Percentiles rank a stretch among this genome's conserved stretches.
phyloP scores from a whole-genome alignment of 2,329 filamentous ascomycete species.

The Botryotinia convoluta region DNA sequence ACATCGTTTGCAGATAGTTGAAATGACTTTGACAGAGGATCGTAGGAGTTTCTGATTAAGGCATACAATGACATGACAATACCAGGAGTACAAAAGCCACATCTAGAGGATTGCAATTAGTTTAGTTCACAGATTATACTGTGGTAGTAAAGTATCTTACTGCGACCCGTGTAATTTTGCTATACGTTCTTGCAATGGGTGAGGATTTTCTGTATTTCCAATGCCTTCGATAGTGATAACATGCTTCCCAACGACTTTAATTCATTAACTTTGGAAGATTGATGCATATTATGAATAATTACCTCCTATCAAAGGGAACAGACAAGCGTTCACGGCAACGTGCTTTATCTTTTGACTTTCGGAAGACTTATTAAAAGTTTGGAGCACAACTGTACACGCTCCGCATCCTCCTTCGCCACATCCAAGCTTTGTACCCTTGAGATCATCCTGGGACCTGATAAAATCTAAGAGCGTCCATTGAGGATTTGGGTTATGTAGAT shows the following conservation, averaged over 20 bases:
- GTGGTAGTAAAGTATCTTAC: conserved; percentile 45
- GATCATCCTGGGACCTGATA: conserved; percentile 68
- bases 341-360: conserved; percentile 79
- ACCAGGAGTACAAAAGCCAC: conserved; percentile 82
- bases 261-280: background rate
- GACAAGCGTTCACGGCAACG: conserved; percentile 89
- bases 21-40: conserved; percentile 46
- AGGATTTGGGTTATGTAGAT: conserved; percentile 82
- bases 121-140: too few relatives aligned
- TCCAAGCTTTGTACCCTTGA: conserved; percentile 92
- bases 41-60: conserved; percentile 75
- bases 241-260: conserved; percentile 81
- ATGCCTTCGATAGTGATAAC: conserved; percentile 96
- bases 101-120: conserved; percentile 22
- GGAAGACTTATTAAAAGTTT: conserved; percentile 62
- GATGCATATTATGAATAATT: background rate
- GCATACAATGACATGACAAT: conserved; percentile 98
- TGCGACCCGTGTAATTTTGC: conserved; percentile 89
- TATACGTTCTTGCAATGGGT: conserved; percentile 85
- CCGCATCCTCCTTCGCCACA: conserved; percentile 95
- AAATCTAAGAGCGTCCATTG: conserved; percentile 91
- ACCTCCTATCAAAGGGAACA: conserved; percentile 44
- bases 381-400: conserved; percentile 89
- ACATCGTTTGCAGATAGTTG: conserved; percentile 66
- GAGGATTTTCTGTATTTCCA: conserved; percentile 77